These are phyloP conservation scores for Aspergillus sojae DNA, from an alignment of 2,329 filamentous ascomycete genomes.

Conservation along the genomic window DNA sequence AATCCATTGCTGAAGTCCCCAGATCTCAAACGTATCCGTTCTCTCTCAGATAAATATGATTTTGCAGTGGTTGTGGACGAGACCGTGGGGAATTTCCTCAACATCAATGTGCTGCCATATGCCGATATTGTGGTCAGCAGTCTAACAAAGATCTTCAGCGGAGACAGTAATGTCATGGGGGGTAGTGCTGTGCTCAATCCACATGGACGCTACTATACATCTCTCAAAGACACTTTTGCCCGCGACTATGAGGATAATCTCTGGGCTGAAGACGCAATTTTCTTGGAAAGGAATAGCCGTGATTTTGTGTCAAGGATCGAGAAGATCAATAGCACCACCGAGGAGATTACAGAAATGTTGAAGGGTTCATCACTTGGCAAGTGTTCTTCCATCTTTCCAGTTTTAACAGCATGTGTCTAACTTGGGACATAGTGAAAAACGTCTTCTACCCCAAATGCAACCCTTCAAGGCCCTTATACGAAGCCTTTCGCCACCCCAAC, in stretches of 20 bases:
- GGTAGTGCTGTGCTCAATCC: slow-evolving; percentile 71
- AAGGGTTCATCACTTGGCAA: slow-evolving; percentile 57
- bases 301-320: slow-evolving; percentile 84
- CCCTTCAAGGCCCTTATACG: slow-evolving; percentile 71
- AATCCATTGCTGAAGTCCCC: slow-evolving; percentile 88
- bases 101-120: slow-evolving; percentile 86
- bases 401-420: slow-evolving; percentile 12
- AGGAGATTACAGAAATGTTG: slow-evolving; percentile 76
- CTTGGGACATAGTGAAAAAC: slow-evolving; percentile 64
- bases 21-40: slow-evolving; percentile 78
- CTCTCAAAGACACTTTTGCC: slow-evolving; percentile 68
- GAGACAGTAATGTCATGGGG: slow-evolving; percentile 98
- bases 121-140: slow-evolving; percentile 93
- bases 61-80: slow-evolving; percentile 94
- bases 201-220: slow-evolving; percentile 68
- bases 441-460: slow-evolving; percentile 87
- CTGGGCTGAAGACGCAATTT: slow-evolving; percentile 91
- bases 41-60: slow-evolving; percentile 77
- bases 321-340: slow-evolving; percentile 82
- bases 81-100: slow-evolving; percentile 94
- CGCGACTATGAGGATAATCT: slow-evolving; percentile 82
- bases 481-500: slow-evolving; percentile 70
- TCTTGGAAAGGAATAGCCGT: slow-evolving; percentile 93
- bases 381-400: slow-evolving; percentile 11
- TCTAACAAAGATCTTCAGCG: slow-evolving; percentile 95